Base-by-base conservation (phyloP, 495 filamentous ascomycete species). In the Oleoguttula mirabilis region DNA sequence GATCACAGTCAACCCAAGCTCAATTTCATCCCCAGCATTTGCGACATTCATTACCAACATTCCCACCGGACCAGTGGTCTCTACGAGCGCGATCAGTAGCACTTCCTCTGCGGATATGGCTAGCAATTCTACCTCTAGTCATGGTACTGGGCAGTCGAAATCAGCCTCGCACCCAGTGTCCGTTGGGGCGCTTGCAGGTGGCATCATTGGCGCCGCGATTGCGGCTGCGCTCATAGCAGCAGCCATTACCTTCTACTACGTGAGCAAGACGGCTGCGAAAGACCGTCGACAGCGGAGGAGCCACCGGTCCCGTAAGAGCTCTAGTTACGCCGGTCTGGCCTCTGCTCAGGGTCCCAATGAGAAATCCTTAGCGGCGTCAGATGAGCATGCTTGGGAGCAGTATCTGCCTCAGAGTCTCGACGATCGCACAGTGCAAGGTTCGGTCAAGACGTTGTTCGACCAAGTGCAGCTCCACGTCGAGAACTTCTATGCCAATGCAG, bases 381-480 rank as follows among this genome's bases (percentile, higher is more conserved):
- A n/a, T n/a, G n/a, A n/a, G n/a, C n/a, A 10, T 7, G 15, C 4
- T 34, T 43, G 40, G 40, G 30, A 35, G 40, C 7, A 14, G 11
- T 17, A 34, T 12, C 38, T 59, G 2, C 56, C 57, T 15, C 52
- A 51, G 32, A 34, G 41, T 0, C 49, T 45, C 12, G 57, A 60
- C 21, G 57, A 60, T 27, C 21, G 17, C 1, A 54, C 52, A 2
- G 22, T 60, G 5, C 39, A 42, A 11, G 32, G 23, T 15, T 31
- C 43, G 10, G 35, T 44, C 14, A 52, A 46, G 21, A 21, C 45
- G 0, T 24, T 44, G 5, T 47, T 60, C 16, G 52, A 56, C 16
- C 53, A 60, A 16, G 45, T 59, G 10, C 37, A 51, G 28, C 36
- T 53, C 10, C 47, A 59, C 22, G 42, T 55, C 19, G 57, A 59